Conservation (phyloP, 2,329 filamentous ascomycete species). For the Capronia americana region DNA sequence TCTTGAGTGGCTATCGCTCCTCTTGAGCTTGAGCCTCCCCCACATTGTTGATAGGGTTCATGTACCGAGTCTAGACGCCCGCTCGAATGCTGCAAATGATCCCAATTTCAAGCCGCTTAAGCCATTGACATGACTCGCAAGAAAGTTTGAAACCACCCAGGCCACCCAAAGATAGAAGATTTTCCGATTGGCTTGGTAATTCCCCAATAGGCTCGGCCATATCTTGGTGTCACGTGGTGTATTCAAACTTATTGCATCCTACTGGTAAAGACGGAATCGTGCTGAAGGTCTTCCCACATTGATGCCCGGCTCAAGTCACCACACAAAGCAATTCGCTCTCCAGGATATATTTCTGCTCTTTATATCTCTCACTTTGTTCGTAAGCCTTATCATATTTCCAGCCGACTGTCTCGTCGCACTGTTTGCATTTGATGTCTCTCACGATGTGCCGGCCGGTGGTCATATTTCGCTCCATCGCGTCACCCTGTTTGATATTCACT, state of each 20-base stretch:
- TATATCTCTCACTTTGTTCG: constrained; percentile 92
- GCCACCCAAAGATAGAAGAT: too few species aligned
- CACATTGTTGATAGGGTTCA: neutral
- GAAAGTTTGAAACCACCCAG: too few species aligned
- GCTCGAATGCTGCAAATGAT: neutral
- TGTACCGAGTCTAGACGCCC: neutral
- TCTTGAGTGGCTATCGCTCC: neutral
- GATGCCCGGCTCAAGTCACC: constrained; percentile 29
- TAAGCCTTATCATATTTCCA: constrained; percentile 99
- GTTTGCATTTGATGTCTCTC: constrained; percentile 86
- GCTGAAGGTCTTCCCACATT: neutral
- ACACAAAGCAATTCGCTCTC: constrained; percentile 39
- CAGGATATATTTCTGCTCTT: constrained; percentile 97
- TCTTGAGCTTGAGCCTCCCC: neutral
- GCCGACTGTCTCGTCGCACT: constrained; percentile 90
- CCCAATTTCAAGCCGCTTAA: neutral
- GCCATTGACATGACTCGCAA: neutral
- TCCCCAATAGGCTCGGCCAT: too few species aligned
- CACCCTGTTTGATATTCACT: constrained; percentile 82
- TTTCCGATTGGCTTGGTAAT: too few species aligned
- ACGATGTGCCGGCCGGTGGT: constrained; percentile 95
- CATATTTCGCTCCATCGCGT: constrained; percentile 95
- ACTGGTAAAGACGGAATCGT: neutral
- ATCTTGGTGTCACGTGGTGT: too few species aligned
- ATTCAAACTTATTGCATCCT: too few species aligned